These are phyloP conservation scores for Cenchrus purpureus DNA, from an alignment of 176 grass and related monocot genomes.

Conservation along the genomic window DNA sequence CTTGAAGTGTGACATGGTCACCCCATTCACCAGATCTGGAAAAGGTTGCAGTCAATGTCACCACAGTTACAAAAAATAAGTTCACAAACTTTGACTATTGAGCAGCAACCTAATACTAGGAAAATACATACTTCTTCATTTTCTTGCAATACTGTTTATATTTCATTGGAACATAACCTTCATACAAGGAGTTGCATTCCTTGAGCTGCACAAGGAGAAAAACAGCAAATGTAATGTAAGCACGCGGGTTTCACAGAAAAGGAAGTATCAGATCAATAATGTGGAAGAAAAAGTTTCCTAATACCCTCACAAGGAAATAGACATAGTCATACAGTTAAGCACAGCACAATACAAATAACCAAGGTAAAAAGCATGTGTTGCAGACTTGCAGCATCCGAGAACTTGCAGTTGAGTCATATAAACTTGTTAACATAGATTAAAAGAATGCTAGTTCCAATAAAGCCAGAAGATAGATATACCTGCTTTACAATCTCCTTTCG, in stretches of 20 bases:
- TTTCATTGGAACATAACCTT: conserved; percentile 97
- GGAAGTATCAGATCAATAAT: not conserved
- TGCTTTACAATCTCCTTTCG: conserved; percentile 98
- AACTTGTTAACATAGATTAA: conserved; percentile 17
- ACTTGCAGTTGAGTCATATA: conserved; percentile 2
- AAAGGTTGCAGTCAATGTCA: conserved; percentile 9
- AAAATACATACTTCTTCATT: conserved; percentile 88
- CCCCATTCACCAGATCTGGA: conserved; percentile 94
- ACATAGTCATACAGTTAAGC: conserved; percentile 10
- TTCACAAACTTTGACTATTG: conserved; percentile 21
- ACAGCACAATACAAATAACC: not conserved
- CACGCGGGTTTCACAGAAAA: not conserved
- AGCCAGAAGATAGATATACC: conserved; percentile 46
- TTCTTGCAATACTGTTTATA: conserved; percentile 96
- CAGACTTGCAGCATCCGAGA: not conserved
- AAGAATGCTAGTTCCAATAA: conserved; percentile 20
- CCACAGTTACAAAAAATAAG: not conserved
- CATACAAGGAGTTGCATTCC: conserved; percentile 70
- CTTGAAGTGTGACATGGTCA: conserved; percentile 95
- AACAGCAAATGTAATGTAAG: conserved; percentile 36
- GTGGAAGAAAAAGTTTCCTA: conserved; percentile 3
- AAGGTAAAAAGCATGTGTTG: conserved; percentile 26
- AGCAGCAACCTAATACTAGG: conserved; percentile 12
- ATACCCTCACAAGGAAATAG: conserved; percentile 9
- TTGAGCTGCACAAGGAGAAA: conserved; percentile 80